phyloP scores from a whole-genome alignment of 2,329 filamentous ascomycete genomes.

The Stemphylium vesicarium region DNA sequence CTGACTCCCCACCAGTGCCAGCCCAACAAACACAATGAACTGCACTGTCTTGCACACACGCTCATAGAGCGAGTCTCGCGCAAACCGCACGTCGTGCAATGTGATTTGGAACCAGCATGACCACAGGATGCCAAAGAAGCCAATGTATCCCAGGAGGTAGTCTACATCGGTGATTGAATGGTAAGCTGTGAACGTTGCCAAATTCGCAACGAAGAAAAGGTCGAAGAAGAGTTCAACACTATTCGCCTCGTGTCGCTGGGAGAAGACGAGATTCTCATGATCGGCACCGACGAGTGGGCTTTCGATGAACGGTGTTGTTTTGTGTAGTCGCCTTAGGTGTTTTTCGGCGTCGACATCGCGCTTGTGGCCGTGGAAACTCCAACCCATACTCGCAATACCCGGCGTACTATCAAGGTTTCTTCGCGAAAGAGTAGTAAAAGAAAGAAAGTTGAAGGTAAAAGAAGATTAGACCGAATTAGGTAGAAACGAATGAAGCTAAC shows the following conservation, averaged over 20 bases:
- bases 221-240: constrained; percentile 49
- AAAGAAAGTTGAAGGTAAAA: no score
- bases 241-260: constrained; percentile 49
- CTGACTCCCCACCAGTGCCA: constrained; percentile 45
- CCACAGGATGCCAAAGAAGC: constrained; percentile 50
- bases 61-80: constrained; percentile 48
- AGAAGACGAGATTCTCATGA: constrained; percentile 44
- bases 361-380: constrained; percentile 41
- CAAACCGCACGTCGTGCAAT: constrained; percentile 50
- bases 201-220: constrained; percentile 44
- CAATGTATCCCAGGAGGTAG: constrained; percentile 46
- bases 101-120: constrained; percentile 49
- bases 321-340: constrained; percentile 44
- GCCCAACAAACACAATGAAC: constrained; percentile 47
- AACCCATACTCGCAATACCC: constrained; percentile 31
- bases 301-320: constrained; percentile 43
- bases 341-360: constrained; percentile 41
- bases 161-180: constrained; percentile 45
- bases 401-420: background rate
- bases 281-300: constrained; percentile 47
- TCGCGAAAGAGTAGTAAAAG: no score
- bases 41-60: constrained; percentile 47
- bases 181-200: constrained; percentile 50
- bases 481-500: background rate
- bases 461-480: background rate